phyloP scores from a whole-genome alignment of 805 yeast genomes.

The Brettanomyces bruxellensis region DNA sequence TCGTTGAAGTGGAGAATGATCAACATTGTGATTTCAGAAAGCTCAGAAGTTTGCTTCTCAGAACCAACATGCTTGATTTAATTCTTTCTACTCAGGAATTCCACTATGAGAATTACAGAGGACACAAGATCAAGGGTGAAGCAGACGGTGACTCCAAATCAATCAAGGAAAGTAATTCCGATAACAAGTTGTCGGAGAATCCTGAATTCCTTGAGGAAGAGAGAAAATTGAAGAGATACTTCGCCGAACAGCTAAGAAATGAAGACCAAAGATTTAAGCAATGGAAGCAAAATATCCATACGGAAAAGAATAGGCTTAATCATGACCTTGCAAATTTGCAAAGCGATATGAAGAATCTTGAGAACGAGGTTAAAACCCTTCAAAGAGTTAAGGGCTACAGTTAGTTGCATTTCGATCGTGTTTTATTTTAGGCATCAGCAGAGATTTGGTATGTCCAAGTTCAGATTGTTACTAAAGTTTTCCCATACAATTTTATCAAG shows the following conservation, averaged over 20 bases:
- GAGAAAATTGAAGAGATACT: conserved; percentile 83
- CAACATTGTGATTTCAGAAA: conserved; percentile 78
- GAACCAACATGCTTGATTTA: conserved; percentile 79
- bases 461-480: too few relatives aligned
- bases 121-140: conserved; percentile 49
- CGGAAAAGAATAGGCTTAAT: conserved; percentile 89
- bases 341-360: conserved; percentile 60
- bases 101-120: conserved; percentile 76
- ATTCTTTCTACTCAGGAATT: conserved; percentile 70
- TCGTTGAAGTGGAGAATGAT: conserved; percentile 82
- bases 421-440: too few relatives aligned
- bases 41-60: conserved; percentile 66
- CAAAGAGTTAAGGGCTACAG: conserved; percentile 42
- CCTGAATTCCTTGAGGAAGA: conserved; percentile 97
- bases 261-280: conserved; percentile 97
- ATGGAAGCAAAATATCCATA: conserved; percentile 96
- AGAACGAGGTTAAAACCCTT: conserved; percentile 63
- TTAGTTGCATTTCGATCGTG: conserved; percentile 3
- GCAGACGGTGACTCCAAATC: conserved; percentile 11
- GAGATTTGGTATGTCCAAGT: too few relatives aligned
- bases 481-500: too few relatives aligned
- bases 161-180: conserved; percentile 8
- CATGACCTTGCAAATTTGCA: conserved; percentile 90
- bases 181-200: conserved; percentile 39
- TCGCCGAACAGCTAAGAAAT: conserved; percentile 92